Evolutionary conservation across 225 moss, liverwort and hornwort species (phyloP), one percentile per base, ranked within the genome.

Genomic region (Pleurozium schreberi): DNA sequence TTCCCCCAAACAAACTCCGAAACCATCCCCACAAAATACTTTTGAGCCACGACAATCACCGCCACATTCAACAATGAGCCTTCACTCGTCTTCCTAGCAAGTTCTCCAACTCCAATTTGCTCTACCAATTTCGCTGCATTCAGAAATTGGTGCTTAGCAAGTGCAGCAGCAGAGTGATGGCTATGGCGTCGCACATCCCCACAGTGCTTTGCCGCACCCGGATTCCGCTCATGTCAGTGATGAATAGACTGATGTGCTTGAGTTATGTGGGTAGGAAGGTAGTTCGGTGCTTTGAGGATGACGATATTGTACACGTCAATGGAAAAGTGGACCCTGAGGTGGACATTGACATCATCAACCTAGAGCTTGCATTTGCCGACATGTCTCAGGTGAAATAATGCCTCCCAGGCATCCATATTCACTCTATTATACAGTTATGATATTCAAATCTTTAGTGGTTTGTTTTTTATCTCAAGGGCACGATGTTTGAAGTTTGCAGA

Each of bases 271-370:
- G 88, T 93, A 92, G 91, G 91, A 95, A 98, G 96, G 98, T 99
- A 55, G 98, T 99, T 86, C 95, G 98, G 74, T 99, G 98, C 90
- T 99, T 99, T 89, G 98, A 99, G 91, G 96, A 99, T 84, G 91
- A 96, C 80, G 98, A 99, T 78, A 95, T 99, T n/a, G 90, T 97
- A 21, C 98, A 99, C 84, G 97, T 99, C n/a, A 99, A 94, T 87
- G 98, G 98, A 42, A 96, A 95, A 91, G 96, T 99, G 61, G 96
- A 99, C 91, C 98, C 98, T 75, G 95, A 92, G 83, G 93, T 92
- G 63, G 97, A 99, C 90, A 99, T 99, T 75, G 98, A 99, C 90
- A 96, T 99, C 87, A 96, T 99, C 87, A 99, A 99, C 78, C 77
- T 99, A 88, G 98, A 99, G 91, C 93, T 99, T 59, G 98, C 97